Conservation (phyloP, 257 asterid genomes). For the Solanum dulcamara region DNA sequence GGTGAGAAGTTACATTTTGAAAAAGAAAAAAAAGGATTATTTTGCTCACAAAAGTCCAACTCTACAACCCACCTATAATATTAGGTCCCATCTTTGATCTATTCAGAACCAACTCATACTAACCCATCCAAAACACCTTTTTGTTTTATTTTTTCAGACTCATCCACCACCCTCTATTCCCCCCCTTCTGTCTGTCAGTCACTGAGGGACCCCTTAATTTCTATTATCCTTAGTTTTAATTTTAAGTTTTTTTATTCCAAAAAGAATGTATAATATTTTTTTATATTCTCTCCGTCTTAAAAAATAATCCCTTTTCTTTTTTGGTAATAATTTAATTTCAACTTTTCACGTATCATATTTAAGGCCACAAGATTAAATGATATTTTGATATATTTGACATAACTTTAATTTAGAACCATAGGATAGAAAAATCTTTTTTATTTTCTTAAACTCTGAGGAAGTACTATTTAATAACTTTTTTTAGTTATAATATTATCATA, state of each 20-base stretch:
- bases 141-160: conserved; percentile 8
- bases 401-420: too few species aligned
- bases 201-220: neutral
- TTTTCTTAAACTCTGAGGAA: too few species aligned
- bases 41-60: conserved; percentile 9
- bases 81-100: conserved; percentile 10
- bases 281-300: too few species aligned
- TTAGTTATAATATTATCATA: too few species aligned
- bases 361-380: too few species aligned
- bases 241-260: neutral
- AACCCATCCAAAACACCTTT: conserved; percentile 16
- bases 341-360: too few species aligned
- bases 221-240: neutral
- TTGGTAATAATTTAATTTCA: too few species aligned
- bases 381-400: too few species aligned
- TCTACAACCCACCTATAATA: neutral
- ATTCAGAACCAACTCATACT: conserved; percentile 10
- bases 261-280: too few species aligned
- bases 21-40: neutral
- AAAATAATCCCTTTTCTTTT: too few species aligned
- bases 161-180: neutral
- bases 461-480: too few species aligned
- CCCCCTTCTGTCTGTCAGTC: neutral
- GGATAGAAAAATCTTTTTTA: too few species aligned
- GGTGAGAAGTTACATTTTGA: neutral